phyloP scores from a whole-genome alignment of 2,329 filamentous ascomycete species.

The Rhynchosporium secalis region DNA sequence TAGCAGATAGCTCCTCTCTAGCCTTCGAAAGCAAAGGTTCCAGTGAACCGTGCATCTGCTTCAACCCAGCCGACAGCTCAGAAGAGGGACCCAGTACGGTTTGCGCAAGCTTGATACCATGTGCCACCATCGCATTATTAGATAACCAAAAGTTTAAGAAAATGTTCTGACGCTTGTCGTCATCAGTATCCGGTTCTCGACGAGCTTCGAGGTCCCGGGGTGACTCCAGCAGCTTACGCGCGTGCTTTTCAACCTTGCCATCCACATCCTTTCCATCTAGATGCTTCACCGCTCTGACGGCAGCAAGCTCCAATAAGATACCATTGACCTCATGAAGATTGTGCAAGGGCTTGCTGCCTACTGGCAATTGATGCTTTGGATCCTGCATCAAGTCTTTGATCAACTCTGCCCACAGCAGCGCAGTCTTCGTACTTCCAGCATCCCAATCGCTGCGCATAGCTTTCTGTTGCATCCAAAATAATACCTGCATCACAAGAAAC shows the following conservation, averaged over 20 bases:
- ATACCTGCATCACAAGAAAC: slow-evolving; percentile 23
- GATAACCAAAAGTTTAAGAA: slow-evolving; percentile 13
- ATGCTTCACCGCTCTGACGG: slow-evolving; percentile 44
- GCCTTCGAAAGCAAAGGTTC: slow-evolving; percentile 9
- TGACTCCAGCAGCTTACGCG: slow-evolving; percentile 32
- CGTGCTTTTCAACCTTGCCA: slow-evolving; percentile 44
- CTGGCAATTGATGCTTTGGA: slow-evolving; percentile 24
- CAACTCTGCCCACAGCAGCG: slow-evolving; percentile 37
- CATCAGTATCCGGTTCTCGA: slow-evolving; percentile 18
- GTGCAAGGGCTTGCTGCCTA: slow-evolving; percentile 23
- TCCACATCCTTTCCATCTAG: slow-evolving; percentile 43
- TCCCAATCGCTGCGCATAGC: slow-evolving; percentile 31
- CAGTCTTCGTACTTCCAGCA: slow-evolving; percentile 31
- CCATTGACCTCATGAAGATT: slow-evolving; percentile 46
- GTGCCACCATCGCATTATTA: slow-evolving; percentile 40
- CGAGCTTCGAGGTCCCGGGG: slow-evolving; percentile 24
- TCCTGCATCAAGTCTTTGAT: slow-evolving; percentile 37
- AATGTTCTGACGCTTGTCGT: too few species aligned
- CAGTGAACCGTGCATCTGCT: slow-evolving; percentile 18
- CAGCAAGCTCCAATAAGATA: slow-evolving; percentile 46
- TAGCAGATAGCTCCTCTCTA: slow-evolving; percentile 9
- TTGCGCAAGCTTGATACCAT: slow-evolving; percentile 45
- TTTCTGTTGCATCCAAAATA: slow-evolving; percentile 31
- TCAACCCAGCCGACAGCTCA: slow-evolving; percentile 22
- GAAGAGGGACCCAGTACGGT: slow-evolving; percentile 35